A percentile compares a stretch with the other conserved stretches of the same genome.
Conservation (phyloP, 805 yeast genomes). For the Ascoidea asiatica region DNA sequence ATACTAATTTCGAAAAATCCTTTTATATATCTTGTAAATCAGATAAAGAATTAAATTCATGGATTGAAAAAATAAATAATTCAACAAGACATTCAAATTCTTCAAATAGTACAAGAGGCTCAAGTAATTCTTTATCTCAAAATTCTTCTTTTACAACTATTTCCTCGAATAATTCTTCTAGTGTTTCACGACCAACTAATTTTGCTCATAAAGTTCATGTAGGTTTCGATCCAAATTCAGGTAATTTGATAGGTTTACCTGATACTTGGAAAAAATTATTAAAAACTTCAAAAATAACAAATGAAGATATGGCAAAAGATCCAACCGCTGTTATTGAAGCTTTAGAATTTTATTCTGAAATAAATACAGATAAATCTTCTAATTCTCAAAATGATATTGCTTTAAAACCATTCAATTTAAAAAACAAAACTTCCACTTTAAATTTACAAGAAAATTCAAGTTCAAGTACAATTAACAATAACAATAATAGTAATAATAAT, state of each 20-base stretch:
- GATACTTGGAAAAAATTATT: conserved; percentile 83
- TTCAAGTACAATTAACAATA: not conserved
- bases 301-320: conserved; percentile 82
- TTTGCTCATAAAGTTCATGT: conserved; percentile 91
- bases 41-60: not conserved
- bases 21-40: not conserved
- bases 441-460: not conserved
- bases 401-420: conserved; percentile 8
- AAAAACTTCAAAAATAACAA: conserved; percentile 78
- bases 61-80: not conserved
- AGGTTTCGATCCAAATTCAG: conserved; percentile 72
- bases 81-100: conserved; percentile 6
- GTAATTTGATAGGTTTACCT: conserved; percentile 88
- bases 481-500: not conserved
- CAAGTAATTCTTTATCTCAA: conserved; percentile 8
- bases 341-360: conserved; percentile 39
- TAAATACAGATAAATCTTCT: conserved; percentile 1
- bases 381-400: conserved; percentile 6
- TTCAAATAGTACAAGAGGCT: conserved; percentile 14
- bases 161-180: not conserved
- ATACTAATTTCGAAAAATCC: not conserved
- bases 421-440: conserved; percentile 5
- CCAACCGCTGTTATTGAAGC: conserved; percentile 94
- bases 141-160: not conserved
- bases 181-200: conserved; percentile 56